Evolutionary conservation across 768 basidiomycete genomes (phyloP), one percentile per base, ranked within the genome.

Genomic region (Lactarius sp.): DNA sequence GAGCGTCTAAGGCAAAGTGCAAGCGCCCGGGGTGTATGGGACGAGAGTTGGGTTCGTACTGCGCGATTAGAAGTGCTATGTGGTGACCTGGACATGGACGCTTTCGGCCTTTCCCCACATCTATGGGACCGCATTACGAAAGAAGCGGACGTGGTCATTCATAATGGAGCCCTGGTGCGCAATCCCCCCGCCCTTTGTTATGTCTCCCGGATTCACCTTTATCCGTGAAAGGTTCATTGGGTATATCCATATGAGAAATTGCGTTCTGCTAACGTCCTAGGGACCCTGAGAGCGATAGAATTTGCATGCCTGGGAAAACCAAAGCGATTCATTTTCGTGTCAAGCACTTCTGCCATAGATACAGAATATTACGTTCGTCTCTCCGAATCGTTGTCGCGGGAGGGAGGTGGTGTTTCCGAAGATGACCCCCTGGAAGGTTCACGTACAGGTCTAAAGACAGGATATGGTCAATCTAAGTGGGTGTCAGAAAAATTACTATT

Each of bases 381-480:
- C 46, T 91, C 94, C 0, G 94, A 97, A 65, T 81, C 84, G 5
- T 69, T 88, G 46, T 73, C 81, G 6, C 73, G 77, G 6, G 69
- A 74, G 4, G 70, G 75, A 14, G 80, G 80, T 18, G 96, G 95
- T 52, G 80, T 99, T 37, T 86, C 90, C 1, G 97, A 99, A 72
- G 78, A 75, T 56, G 96, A 99, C 70, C 84, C 94, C 68, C 82
- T 98, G 20, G 94, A 96, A 70, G 94, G 89, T 6, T 91, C 94
- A 0, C 81, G 84, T 66, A 73, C 73, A 0, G 78, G 83, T 1
- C 79, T 98, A 56, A 89, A 89, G 73, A 91, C 91, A 0, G 97
- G 97, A 0, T 99, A 99, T 73, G 94, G 96, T 6, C 97, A 99
- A 77, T 88, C 85, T 41, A 99, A 99, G 76, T 99, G 97, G 97